phyloP scores from a whole-genome alignment of 106 monocot genomes.

The Dactylorhiza incarnata region DNA sequence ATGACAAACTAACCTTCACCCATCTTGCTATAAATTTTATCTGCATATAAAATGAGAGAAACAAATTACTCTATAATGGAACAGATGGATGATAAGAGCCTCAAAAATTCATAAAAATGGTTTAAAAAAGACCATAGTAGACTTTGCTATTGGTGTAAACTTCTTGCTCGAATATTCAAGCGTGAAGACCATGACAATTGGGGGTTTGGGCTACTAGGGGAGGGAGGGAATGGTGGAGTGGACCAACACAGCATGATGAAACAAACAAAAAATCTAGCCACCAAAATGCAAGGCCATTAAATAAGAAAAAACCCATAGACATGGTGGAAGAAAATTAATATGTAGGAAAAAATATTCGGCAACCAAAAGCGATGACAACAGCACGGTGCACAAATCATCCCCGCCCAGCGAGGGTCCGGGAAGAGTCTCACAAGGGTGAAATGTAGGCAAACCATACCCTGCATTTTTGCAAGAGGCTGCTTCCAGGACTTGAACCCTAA shows the following conservation, averaged over 20 bases:
- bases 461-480: too few relatives aligned
- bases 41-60: conserved; percentile 25
- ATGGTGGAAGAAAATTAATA: not conserved
- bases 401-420: too few relatives aligned
- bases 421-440: not conserved
- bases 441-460: not conserved
- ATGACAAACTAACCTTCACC: conserved; percentile 69
- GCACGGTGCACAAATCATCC: too few relatives aligned
- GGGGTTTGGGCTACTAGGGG: too few relatives aligned
- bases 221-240: not conserved
- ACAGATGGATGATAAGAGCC: not conserved
- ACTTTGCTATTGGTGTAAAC: not conserved
- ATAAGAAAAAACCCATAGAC: not conserved
- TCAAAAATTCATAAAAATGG: not conserved
- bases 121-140: too few relatives aligned
- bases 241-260: not conserved
- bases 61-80: not conserved
- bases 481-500: too few relatives aligned
- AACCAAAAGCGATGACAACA: not conserved
- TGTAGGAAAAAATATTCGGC: not conserved
- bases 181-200: not conserved
- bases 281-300: not conserved
- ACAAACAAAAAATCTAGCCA: not conserved
- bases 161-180: not conserved
- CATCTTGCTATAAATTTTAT: conserved; percentile 77